Conservation (phyloP, 257 asterid genomes). For the Cordia subcordata region DNA sequence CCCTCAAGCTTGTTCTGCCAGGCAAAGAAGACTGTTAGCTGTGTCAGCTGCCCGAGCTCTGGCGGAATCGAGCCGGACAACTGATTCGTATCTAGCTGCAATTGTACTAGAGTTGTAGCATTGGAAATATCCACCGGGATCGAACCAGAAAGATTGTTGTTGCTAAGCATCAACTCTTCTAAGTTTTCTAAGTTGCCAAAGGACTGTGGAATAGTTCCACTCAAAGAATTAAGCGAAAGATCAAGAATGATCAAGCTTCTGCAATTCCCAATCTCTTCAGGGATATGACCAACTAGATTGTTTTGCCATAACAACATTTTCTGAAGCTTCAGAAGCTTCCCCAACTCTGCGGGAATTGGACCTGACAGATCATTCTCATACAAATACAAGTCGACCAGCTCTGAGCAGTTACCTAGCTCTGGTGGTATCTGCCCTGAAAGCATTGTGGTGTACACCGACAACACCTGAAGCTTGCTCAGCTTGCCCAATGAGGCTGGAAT, state of each 20-base stretch:
- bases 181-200: conserved; percentile 57
- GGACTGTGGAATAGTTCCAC: conserved; percentile 51
- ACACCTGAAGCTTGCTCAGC: conserved; percentile 42
- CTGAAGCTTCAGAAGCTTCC: conserved; percentile 63
- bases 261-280: conserved; percentile 58
- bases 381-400: conserved; percentile 52
- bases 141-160: conserved; percentile 67
- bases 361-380: conserved; percentile 63
- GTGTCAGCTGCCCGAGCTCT: conserved; percentile 49
- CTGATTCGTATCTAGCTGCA: conserved; percentile 69
- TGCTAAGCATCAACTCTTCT: conserved; percentile 71
- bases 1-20: conserved; percentile 84
- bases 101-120: conserved; percentile 51
- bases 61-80: conserved; percentile 55
- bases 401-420: conserved; percentile 63
- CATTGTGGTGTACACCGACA: conserved; percentile 70
- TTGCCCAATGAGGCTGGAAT: conserved; percentile 56
- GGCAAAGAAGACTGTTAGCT: conserved; percentile 57
- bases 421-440: conserved; percentile 60
- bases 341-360: conserved; percentile 49
- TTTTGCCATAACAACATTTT: conserved; percentile 67
- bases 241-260: conserved; percentile 44
- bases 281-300: conserved; percentile 46
- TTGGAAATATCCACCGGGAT: conserved; percentile 65
- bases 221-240: conserved; percentile 46